phyloP scores from a whole-genome alignment of 257 asterid species.

The Salvia miltiorrhiza region DNA sequence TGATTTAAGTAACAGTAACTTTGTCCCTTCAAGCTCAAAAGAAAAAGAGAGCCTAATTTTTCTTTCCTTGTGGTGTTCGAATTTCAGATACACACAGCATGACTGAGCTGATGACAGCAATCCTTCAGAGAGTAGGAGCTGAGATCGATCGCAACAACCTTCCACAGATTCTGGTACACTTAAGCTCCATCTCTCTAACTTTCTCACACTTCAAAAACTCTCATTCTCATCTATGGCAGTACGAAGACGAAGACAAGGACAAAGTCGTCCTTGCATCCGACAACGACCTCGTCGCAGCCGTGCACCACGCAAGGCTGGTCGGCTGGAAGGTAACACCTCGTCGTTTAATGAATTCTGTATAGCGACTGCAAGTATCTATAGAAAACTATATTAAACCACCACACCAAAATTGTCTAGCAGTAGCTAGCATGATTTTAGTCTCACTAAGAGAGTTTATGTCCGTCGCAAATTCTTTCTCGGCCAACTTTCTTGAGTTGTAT shows the following conservation, averaged over 20 bases:
- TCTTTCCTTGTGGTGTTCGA: neutral
- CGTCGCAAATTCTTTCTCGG: too few relatives aligned
- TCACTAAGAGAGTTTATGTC: too few relatives aligned
- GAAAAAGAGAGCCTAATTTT: too few relatives aligned
- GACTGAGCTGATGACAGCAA: slow-evolving; percentile 72
- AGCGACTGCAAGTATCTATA: neutral
- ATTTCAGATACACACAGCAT: slow-evolving; percentile 58
- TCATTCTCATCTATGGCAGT: slow-evolving; percentile 37
- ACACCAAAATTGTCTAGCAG: too few relatives aligned
- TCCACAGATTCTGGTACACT: slow-evolving; percentile 78
- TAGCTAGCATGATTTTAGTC: too few relatives aligned
- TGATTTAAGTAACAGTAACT: too few relatives aligned
- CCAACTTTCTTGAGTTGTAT: too few relatives aligned
- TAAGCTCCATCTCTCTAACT: neutral
- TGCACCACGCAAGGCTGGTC: slow-evolving; percentile 76
- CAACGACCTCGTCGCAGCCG: slow-evolving; percentile 84
- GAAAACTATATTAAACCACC: too few relatives aligned
- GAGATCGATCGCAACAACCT: slow-evolving; percentile 84
- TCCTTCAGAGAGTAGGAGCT: slow-evolving; percentile 87
- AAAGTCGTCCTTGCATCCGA: slow-evolving; percentile 85
- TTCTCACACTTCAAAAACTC: neutral
- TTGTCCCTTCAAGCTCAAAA: too few relatives aligned
- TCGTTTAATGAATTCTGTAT: neutral
- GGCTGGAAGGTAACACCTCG: slow-evolving; percentile 84
- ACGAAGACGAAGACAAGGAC: slow-evolving; percentile 94